phyloP scores from a whole-genome alignment of 805 yeast species.

The Myxozyma udenii region DNA sequence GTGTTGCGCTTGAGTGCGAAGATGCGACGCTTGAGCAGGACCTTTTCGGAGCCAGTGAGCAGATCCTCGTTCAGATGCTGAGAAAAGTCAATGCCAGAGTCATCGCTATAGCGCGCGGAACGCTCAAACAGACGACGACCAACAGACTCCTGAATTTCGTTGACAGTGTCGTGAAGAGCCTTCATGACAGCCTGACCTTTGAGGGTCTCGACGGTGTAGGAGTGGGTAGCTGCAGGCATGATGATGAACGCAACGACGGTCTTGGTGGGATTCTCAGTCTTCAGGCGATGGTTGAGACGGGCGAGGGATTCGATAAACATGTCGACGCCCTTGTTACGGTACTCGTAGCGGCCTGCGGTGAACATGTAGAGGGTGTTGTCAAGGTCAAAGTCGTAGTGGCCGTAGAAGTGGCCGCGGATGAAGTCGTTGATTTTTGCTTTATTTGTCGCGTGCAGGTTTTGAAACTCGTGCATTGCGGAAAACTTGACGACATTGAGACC shows the following conservation, averaged over 20 bases:
- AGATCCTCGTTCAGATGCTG: slow-evolving; percentile 69
- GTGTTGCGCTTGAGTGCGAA: slow-evolving; percentile 86
- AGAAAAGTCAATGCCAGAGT: slow-evolving; percentile 58
- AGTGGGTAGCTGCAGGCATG: slow-evolving; percentile 94
- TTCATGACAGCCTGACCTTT: slow-evolving; percentile 94
- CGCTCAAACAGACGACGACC: slow-evolving; percentile 88
- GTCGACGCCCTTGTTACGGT: slow-evolving; percentile 94
- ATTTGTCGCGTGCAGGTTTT: slow-evolving; percentile 86
- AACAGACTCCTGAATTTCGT: slow-evolving; percentile 79
- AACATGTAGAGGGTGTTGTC: slow-evolving; percentile 92
- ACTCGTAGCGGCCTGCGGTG: slow-evolving; percentile 96
- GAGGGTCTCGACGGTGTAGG: slow-evolving; percentile 92
- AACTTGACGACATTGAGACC: slow-evolving; percentile 94
- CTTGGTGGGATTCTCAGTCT: slow-evolving; percentile 75
- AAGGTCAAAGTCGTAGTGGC: slow-evolving; percentile 89
- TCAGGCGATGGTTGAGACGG: slow-evolving; percentile 80
- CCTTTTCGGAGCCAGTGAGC: slow-evolving; percentile 82
- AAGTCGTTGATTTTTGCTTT: slow-evolving; percentile 92
- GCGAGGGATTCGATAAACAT: slow-evolving; percentile 91
- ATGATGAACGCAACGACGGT: slow-evolving; percentile 96
- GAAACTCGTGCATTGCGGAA: slow-evolving; percentile 97
- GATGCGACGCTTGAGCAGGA: slow-evolving; percentile 84
- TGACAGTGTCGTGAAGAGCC: slow-evolving; percentile 83
- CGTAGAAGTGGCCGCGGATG: slow-evolving; percentile 95
- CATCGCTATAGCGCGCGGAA: slow-evolving; percentile 62